Evolutionary conservation across 176 grass and related monocot genomes (phyloP).

Genomic region (Echinochloa phyllopogon): DNA sequence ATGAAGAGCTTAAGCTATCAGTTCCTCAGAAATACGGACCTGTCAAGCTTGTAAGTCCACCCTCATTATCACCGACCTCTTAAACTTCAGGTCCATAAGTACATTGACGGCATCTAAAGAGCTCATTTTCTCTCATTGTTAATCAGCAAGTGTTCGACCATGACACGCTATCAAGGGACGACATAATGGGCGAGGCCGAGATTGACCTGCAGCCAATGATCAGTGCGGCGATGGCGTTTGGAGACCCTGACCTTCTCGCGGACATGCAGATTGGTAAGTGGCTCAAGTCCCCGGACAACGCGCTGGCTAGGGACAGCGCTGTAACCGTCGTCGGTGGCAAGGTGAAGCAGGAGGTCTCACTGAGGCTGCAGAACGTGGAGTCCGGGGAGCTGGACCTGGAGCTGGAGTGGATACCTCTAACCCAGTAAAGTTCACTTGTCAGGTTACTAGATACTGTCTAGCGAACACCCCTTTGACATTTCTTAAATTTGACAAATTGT

Average conservation of each 20-base stretch:
- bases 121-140: neutral
- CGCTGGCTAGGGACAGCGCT: slow-evolving; percentile 58
- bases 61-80: neutral
- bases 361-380: slow-evolving; percentile 75
- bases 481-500: no score
- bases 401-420: slow-evolving; percentile 70
- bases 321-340: slow-evolving; percentile 59
- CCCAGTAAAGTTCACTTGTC: slow-evolving; percentile 37
- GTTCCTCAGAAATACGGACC: slow-evolving; percentile 63
- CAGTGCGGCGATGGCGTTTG: slow-evolving; percentile 61
- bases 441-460: no score
- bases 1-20: slow-evolving; percentile 73
- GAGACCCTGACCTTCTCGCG: slow-evolving; percentile 49
- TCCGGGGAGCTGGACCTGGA: slow-evolving; percentile 72
- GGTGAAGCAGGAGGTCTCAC: slow-evolving; percentile 71
- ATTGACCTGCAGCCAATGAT: slow-evolving; percentile 77
- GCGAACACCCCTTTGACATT: no score
- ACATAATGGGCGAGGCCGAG: slow-evolving; percentile 81
- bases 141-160: slow-evolving; percentile 80
- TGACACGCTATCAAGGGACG: slow-evolving; percentile 66
- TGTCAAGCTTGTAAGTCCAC: slow-evolving; percentile 58
- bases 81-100: slow-evolving; percentile 7
- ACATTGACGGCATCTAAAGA: neutral
- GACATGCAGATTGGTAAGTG: slow-evolving; percentile 83
- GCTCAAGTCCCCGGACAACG: slow-evolving; percentile 71